A percentile compares a stretch with the other conserved stretches of the same genome.
phyloP scores from a whole-genome alignment of 2,329 filamentous ascomycete genomes.

The Sarocladium kiliense region DNA sequence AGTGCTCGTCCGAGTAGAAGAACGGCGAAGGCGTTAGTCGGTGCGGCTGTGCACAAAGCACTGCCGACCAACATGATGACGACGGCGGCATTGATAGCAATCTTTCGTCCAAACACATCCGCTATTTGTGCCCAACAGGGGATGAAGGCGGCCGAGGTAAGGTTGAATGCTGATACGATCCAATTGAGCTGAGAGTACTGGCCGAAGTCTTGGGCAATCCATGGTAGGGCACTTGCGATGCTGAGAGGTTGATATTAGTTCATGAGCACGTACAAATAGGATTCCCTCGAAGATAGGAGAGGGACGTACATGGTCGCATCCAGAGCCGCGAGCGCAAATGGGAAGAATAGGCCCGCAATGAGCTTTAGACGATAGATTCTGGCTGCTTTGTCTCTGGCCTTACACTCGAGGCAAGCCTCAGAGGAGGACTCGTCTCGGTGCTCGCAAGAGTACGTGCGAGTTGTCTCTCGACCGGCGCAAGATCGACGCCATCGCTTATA shows the following conservation, averaged over 20 bases:
- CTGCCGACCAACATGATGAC: slow-evolving; percentile 55
- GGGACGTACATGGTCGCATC: slow-evolving; percentile 53
- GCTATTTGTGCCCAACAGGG: slow-evolving; percentile 60
- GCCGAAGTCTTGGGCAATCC: slow-evolving; percentile 60
- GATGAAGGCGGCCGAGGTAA: slow-evolving; percentile 63
- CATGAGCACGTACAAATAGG: too few relatives aligned
- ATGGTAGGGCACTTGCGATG: slow-evolving; percentile 33
- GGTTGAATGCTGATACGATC: slow-evolving; percentile 65
- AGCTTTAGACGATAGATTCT: slow-evolving; percentile 51
- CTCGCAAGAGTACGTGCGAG: slow-evolving; percentile 12
- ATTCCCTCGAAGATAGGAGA: not conserved
- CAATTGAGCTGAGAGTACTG: slow-evolving; percentile 57
- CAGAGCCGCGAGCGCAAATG: slow-evolving; percentile 57
- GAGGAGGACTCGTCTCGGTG: slow-evolving; percentile 16
- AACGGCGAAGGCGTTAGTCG: slow-evolving; percentile 47
- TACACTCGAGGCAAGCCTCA: slow-evolving; percentile 23
- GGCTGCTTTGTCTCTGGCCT: slow-evolving; percentile 26
- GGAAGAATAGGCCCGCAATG: slow-evolving; percentile 52
- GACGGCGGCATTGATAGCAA: slow-evolving; percentile 51
- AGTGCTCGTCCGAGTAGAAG: slow-evolving; percentile 59
- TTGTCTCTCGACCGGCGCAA: not conserved
- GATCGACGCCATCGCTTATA: not conserved
- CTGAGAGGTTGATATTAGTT: slow-evolving; percentile 14
- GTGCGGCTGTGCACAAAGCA: slow-evolving; percentile 54
- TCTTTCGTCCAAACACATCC: slow-evolving; percentile 60